These are phyloP conservation scores for Eucalyptus marginata DNA, from an alignment of 345 rosid genomes.

Conservation along the genomic window DNA sequence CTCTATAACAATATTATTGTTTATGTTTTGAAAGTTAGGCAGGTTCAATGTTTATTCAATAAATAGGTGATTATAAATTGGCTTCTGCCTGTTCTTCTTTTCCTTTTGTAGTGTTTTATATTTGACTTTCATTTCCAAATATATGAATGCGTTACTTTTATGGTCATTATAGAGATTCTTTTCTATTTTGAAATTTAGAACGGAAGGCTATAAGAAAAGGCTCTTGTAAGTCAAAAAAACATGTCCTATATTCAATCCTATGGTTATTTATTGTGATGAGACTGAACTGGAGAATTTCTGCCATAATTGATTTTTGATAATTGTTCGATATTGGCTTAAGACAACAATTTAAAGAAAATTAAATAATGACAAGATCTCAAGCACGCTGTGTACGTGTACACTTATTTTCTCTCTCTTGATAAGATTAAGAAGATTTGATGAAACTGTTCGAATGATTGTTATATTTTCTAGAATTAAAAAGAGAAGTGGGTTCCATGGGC, in stretches of 20 bases:
- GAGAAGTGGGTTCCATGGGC: neutral
- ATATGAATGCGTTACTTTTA: neutral
- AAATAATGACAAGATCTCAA: neutral
- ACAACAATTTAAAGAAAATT: neutral
- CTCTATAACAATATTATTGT: neutral
- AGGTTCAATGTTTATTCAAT: neutral
- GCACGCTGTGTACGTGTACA: fast-evolving
- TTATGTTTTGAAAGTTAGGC: neutral
- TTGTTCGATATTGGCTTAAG: neutral
- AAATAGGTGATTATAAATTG: neutral
- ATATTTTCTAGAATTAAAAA: neutral
- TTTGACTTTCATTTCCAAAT: neutral
- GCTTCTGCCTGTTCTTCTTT: neutral
- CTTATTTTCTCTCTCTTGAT: neutral
- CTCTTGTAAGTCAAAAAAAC: neutral
- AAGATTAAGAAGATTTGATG: neutral
- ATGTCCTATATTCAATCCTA: neutral
- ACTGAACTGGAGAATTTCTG: neutral
- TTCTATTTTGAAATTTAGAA: neutral
- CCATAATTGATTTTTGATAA: neutral
- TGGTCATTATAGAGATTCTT: neutral
- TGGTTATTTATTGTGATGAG: neutral
- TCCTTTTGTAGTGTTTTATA: neutral
- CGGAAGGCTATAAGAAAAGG: neutral
- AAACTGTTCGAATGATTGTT: neutral